phyloP scores from a whole-genome alignment of 805 yeast genomes.

The Yamadazyma tumulicola region DNA sequence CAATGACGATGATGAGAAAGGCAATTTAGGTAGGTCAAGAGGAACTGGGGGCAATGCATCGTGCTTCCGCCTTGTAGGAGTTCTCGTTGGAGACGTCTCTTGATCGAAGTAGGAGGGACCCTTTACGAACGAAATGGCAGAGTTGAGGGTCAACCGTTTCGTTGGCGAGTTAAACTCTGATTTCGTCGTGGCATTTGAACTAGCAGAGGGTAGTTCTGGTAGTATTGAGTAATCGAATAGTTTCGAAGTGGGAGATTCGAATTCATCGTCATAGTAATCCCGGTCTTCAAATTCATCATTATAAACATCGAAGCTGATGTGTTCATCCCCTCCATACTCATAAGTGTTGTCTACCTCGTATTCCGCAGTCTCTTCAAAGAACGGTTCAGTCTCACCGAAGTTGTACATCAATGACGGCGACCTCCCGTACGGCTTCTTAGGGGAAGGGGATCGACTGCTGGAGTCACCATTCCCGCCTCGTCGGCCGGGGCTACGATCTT shows the following conservation, averaged over 20 bases:
- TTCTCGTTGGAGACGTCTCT: constrained; percentile 4
- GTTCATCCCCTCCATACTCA: constrained; percentile 1
- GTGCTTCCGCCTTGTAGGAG: constrained; percentile 13
- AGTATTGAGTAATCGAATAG: constrained; percentile 18
- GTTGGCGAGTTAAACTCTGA: constrained; percentile 13
- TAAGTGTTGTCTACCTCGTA: constrained; percentile 6
- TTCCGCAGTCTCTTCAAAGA: constrained; percentile 4
- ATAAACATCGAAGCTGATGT: constrained; percentile 1
- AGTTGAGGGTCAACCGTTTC: constrained; percentile 18
- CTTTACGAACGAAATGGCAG: constrained; percentile 36
- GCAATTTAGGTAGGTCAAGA: constrained; percentile 50
- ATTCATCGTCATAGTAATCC: constrained; percentile 5
- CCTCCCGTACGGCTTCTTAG: constrained; percentile 20
- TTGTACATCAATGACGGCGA: constrained; percentile 20
- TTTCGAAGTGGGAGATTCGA: constrained; percentile 10
- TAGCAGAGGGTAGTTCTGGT: constrained; percentile 27
- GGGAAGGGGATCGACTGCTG: constrained; percentile 24
- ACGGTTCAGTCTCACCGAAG: constrained; percentile 1
- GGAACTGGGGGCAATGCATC: constrained; percentile 43
- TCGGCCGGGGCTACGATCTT: not conserved
- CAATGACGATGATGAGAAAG: constrained; percentile 50
- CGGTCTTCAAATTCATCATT: constrained; percentile 3
- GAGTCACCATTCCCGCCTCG: constrained; percentile 2
- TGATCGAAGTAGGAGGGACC: constrained; percentile 10
- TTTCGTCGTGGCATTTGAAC: constrained; percentile 6